These are phyloP conservation scores for Parasitella parasitica DNA, from an alignment of 371 early-diverging fungal genomes.

Conservation along the genomic window DNA sequence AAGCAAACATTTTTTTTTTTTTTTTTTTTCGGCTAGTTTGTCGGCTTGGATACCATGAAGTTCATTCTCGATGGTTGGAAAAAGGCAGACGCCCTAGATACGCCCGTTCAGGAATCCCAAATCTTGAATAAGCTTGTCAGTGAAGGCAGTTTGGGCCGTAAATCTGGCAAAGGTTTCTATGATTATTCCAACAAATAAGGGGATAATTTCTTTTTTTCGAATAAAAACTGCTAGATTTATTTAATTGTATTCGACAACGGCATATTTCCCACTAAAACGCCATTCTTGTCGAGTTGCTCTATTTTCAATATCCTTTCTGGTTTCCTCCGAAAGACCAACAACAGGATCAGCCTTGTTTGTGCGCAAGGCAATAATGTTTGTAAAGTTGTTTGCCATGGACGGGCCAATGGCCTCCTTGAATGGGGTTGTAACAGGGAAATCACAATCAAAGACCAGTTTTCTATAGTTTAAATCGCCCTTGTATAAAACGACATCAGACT, in stretches of 20 bases:
- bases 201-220: too few species aligned
- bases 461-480: constrained; percentile 97
- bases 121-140: constrained; percentile 76
- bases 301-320: constrained; percentile 56
- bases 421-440: constrained; percentile 80
- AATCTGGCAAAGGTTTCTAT: constrained; percentile 90
- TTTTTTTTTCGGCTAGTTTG: constrained; percentile 66
- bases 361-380: constrained; percentile 71
- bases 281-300: constrained; percentile 46
- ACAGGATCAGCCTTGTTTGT: constrained; percentile 90
- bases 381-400: constrained; percentile 52
- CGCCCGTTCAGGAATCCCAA: constrained; percentile 63
- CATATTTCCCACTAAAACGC: constrained; percentile 80
- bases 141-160: constrained; percentile 82
- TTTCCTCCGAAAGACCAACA: constrained; percentile 72
- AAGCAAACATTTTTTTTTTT: background rate
- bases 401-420: constrained; percentile 84
- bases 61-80: constrained; percentile 92
- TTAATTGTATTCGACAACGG: constrained; percentile 59
- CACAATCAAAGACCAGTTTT: constrained; percentile 87
- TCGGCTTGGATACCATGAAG: constrained; percentile 95
- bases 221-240: too few species aligned
- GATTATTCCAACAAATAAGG: constrained; percentile 60
- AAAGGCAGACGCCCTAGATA: constrained; percentile 72
- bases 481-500: constrained; percentile 75